A percentile compares a stretch with the other conserved stretches of the same genome.
These are phyloP conservation scores for Teratosphaeria pseudoeucalypti DNA, from an alignment of 2,329 filamentous ascomycete species.

Conservation along the genomic window DNA sequence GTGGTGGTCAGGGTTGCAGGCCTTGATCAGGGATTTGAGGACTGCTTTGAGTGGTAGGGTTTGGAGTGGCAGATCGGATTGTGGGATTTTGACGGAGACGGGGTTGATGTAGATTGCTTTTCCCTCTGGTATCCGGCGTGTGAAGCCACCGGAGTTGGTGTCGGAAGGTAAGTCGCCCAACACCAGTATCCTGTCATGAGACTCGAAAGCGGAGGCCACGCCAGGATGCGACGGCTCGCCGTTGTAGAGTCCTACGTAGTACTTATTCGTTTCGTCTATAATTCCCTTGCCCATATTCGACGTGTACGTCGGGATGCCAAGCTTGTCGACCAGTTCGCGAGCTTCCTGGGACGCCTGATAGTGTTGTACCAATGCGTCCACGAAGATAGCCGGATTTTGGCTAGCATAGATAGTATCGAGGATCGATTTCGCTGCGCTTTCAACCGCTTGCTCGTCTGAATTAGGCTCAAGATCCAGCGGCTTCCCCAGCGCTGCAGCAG, in stretches of 20 bases:
- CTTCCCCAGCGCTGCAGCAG: conserved; percentile 25
- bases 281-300: conserved; percentile 35
- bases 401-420: conserved; percentile 22
- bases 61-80: conserved; percentile 16
- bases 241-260: conserved; percentile 33
- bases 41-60: conserved; percentile 30
- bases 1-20: conserved; percentile 12
- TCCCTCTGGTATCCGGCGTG: conserved; percentile 22
- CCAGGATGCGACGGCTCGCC: conserved; percentile 29
- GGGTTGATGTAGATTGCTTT: conserved; percentile 29
- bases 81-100: conserved; percentile 24
- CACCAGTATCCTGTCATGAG: conserved; percentile 28
- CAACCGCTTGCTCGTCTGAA: conserved; percentile 16
- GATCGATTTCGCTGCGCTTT: conserved; percentile 27
- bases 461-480: conserved; percentile 27
- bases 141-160: conserved; percentile 34
- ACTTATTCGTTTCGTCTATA: conserved; percentile 31
- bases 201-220: conserved; percentile 26
- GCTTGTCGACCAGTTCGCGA: conserved; percentile 23
- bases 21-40: conserved; percentile 20
- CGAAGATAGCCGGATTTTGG: conserved; percentile 28
- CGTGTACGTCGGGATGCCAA: conserved; percentile 29
- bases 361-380: conserved; percentile 31
- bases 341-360: conserved; percentile 29
- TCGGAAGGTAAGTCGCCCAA: conserved; percentile 32